Evolutionary conservation across 257 asterid species (phyloP).

Genomic region (Nicotiana sylvestris): DNA sequence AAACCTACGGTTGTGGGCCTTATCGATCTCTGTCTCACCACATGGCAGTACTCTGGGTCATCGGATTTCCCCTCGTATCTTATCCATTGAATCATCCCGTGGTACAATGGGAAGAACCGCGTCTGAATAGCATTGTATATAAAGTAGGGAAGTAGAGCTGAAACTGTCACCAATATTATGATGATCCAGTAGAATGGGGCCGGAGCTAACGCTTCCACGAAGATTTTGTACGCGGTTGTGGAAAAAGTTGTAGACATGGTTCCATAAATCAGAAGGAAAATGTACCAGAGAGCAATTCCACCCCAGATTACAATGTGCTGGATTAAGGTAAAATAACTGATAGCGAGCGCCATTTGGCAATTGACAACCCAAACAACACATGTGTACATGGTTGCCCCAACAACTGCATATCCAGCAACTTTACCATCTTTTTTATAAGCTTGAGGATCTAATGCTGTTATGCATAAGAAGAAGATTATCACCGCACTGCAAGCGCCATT

Average conservation of each 20-base stretch:
- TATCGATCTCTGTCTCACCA: slow-evolving; percentile 76
- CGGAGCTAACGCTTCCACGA: slow-evolving; percentile 72
- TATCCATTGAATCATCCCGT: slow-evolving; percentile 88
- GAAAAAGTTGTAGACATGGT: slow-evolving; percentile 43
- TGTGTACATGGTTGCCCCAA: slow-evolving; percentile 87
- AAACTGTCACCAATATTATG: slow-evolving; percentile 38
- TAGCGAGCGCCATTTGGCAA: slow-evolving; percentile 81
- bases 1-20: slow-evolving; percentile 70
- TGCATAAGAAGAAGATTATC: slow-evolving; percentile 78
- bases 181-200: slow-evolving; percentile 56
- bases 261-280: slow-evolving; percentile 72
- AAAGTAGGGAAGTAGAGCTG: slow-evolving; percentile 54
- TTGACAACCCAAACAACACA: slow-evolving; percentile 88
- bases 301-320: slow-evolving; percentile 93
- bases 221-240: slow-evolving; percentile 59
- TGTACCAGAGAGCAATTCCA: slow-evolving; percentile 71
- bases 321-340: slow-evolving; percentile 79
- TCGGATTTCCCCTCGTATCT: slow-evolving; percentile 62
- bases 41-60: slow-evolving; percentile 62
- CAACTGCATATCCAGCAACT: slow-evolving; percentile 42
- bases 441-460: slow-evolving; percentile 50
- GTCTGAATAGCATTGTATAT: slow-evolving; percentile 37
- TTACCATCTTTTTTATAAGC: slow-evolving; percentile 63
- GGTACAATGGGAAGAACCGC: slow-evolving; percentile 60
- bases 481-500: slow-evolving; percentile 62